Evolutionary conservation across 2,329 filamentous ascomycete species (phyloP).

Genomic region (Botrytis hyacinthi): DNA sequence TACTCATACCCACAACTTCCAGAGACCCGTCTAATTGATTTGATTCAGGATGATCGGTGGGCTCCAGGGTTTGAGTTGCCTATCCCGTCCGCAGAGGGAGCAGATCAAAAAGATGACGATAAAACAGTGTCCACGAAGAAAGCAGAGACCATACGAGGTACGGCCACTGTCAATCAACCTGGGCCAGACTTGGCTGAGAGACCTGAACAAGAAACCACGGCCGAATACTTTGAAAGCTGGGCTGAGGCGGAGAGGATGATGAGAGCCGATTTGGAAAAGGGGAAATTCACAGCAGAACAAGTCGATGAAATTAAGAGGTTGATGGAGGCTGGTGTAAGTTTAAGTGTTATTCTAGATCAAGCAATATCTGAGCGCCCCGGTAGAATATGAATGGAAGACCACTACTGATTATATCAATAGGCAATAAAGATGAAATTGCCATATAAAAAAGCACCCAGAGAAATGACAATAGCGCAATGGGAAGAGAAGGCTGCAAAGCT

Average conservation of each 20-base stretch:
- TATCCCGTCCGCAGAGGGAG: no score
- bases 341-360: background rate
- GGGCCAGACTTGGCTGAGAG: background rate
- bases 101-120: no score
- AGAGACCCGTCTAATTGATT: background rate
- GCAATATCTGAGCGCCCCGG: no score
- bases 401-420: background rate
- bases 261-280: background rate
- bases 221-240: background rate
- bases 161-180: background rate
- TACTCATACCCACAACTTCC: background rate
- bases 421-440: background rate
- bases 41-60: background rate
- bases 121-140: background rate
- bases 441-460: background rate
- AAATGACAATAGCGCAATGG: background rate
- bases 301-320: background rate
- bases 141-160: conserved; percentile 12
- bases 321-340: conserved; percentile 7
- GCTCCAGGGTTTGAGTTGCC: background rate
- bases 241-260: background rate
- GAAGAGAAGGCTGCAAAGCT: background rate
- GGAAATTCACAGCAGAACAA: background rate
- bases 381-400: background rate
- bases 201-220: background rate